Conservation (phyloP, 805 yeast genomes). For the Groenewaldozyma salmanticensis region DNA sequence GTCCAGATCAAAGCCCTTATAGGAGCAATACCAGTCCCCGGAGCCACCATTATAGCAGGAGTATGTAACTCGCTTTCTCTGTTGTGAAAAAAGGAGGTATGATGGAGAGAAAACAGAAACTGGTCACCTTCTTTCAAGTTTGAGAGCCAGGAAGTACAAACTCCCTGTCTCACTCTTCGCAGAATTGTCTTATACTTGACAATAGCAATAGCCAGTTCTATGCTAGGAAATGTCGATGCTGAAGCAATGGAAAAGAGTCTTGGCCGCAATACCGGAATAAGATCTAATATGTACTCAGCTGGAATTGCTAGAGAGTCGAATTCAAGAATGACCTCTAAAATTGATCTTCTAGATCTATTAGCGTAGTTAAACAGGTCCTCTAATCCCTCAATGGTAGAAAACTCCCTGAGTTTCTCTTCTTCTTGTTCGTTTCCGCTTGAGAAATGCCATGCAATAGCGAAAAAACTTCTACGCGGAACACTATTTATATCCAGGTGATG, state of each 20-base stretch:
- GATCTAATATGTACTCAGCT: constrained; percentile 59
- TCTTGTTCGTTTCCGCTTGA: constrained; percentile 61
- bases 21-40: constrained; percentile 98
- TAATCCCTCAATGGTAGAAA: constrained; percentile 55
- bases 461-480: constrained; percentile 79
- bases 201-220: constrained; percentile 72
- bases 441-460: constrained; percentile 65
- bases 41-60: constrained; percentile 68
- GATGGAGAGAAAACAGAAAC: constrained; percentile 37
- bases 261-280: constrained; percentile 71
- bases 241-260: constrained; percentile 83
- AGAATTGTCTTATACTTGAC: constrained; percentile 82
- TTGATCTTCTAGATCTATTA: constrained; percentile 84
- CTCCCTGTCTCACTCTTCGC: constrained; percentile 64
- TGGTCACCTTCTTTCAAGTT: constrained; percentile 38
- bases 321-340: constrained; percentile 74
- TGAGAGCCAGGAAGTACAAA: constrained; percentile 72
- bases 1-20: constrained; percentile 58
- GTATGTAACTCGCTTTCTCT: not conserved
- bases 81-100: constrained; percentile 31
- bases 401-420: constrained; percentile 63
- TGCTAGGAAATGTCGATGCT: constrained; percentile 10
- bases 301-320: constrained; percentile 73
- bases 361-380: constrained; percentile 86
- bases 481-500: constrained; percentile 76